phyloP scores from a whole-genome alignment of 805 yeast species.

The Metahyphopichia silvanorum region DNA sequence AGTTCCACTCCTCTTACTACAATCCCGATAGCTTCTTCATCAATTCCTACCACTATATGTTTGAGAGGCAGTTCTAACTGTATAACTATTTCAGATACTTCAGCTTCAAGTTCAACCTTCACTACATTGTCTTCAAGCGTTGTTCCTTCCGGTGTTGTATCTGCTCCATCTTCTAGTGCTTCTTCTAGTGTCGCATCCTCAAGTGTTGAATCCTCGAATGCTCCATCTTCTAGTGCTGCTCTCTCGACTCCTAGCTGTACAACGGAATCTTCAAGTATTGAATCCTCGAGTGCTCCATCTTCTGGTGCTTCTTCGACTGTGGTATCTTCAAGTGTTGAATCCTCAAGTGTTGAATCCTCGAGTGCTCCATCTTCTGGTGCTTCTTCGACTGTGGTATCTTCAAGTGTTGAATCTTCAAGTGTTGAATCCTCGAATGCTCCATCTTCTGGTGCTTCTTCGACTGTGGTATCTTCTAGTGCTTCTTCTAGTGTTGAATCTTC shows the following conservation, averaged over 20 bases:
- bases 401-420: conserved; percentile 3
- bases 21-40: too few relatives aligned
- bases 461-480: conserved; percentile 1
- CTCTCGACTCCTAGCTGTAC: conserved; percentile 1
- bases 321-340: conserved; percentile 1
- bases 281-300: neutral
- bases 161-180: neutral
- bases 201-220: neutral
- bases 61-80: too few relatives aligned
- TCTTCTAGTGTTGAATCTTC: neutral
- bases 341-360: conserved; percentile 1
- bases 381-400: conserved; percentile 1
- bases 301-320: conserved; percentile 3
- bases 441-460: conserved; percentile 4
- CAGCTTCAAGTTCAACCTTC: neutral
- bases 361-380: conserved; percentile 1
- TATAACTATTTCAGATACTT: too few relatives aligned
- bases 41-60: too few relatives aligned
- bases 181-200: neutral
- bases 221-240: conserved; percentile 4
- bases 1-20: too few relatives aligned
- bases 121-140: too few relatives aligned
- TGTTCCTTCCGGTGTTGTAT: neutral
- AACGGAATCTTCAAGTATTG: conserved; percentile 1
- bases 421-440: conserved; percentile 1